A percentile compares a stretch with the other conserved stretches of the same genome.
Conservation (phyloP, 495 filamentous ascomycete species). For the Xylaria flabelliformis region DNA sequence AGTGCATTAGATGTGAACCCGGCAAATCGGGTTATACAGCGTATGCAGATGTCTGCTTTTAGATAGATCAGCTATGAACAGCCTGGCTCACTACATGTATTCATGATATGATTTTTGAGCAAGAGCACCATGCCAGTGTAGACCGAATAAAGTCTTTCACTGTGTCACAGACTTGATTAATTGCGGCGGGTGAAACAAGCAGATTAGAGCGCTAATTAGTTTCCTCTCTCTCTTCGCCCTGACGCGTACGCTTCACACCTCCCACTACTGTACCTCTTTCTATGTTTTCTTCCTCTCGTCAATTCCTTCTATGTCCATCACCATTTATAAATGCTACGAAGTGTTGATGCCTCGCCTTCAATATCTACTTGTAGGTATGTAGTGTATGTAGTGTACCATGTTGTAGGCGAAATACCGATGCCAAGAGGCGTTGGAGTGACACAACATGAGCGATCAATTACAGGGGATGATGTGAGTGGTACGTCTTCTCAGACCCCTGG, state of each 20-base stretch:
- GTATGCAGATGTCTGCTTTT: neutral
- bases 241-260: neutral
- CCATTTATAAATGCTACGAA: neutral
- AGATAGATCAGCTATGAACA: neutral
- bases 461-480: constrained; percentile 8
- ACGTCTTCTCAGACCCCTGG: constrained; percentile 4
- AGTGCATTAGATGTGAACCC: neutral
- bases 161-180: neutral
- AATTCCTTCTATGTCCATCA: neutral
- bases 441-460: constrained; percentile 15
- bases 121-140: neutral
- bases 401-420: neutral
- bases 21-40: neutral
- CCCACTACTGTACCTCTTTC: neutral
- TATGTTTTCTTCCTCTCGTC: neutral
- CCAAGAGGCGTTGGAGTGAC: constrained; percentile 16
- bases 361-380: neutral
- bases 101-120: neutral
- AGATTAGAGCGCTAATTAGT: neutral
- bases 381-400: neutral
- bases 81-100: neutral
- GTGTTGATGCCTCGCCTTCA: too few relatives aligned
- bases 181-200: constrained; percentile 2
- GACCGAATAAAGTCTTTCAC: neutral
- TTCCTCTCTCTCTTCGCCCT: neutral